Conservation (phyloP, 2,329 filamentous ascomycete genomes). For the Aspergillus bombycis region DNA sequence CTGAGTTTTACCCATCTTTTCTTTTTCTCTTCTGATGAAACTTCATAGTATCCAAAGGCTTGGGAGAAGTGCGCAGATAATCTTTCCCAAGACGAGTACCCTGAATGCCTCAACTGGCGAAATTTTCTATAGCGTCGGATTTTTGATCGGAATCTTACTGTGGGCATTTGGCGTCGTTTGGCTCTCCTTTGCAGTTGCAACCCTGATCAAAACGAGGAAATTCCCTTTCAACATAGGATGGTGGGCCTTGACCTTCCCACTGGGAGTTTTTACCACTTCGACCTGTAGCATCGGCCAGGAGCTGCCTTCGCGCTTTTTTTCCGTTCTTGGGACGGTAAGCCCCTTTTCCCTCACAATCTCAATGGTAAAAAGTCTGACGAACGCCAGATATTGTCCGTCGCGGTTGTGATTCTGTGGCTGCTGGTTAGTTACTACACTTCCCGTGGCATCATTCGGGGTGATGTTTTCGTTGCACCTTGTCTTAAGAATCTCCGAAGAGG, state of each 20-base stretch:
- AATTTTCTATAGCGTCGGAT: slow-evolving; percentile 34
- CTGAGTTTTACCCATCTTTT: not conserved
- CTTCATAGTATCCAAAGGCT: slow-evolving; percentile 47
- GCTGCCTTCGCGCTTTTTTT: slow-evolving; percentile 59
- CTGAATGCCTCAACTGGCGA: slow-evolving; percentile 28
- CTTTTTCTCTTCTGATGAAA: no score
- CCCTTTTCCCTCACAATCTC: not conserved
- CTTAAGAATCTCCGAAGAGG: not conserved
- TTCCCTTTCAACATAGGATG: slow-evolving; percentile 65
- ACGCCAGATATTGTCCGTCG: slow-evolving; percentile 16
- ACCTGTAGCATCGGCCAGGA: slow-evolving; percentile 48
- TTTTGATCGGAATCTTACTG: slow-evolving; percentile 36
- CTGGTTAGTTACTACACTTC: slow-evolving; percentile 40
- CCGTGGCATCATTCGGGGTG: not conserved
- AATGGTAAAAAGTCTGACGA: not conserved
- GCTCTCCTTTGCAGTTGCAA: slow-evolving; percentile 38
- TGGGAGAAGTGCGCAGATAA: slow-evolving; percentile 47
- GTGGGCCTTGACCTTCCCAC: slow-evolving; percentile 63
- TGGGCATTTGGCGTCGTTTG: slow-evolving; percentile 41
- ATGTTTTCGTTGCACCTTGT: slow-evolving; percentile 19
- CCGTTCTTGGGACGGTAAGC: slow-evolving; percentile 55
- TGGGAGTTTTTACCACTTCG: slow-evolving; percentile 57
- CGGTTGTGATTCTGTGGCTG: slow-evolving; percentile 58
- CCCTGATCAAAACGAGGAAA: slow-evolving; percentile 30
- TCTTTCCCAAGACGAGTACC: slow-evolving; percentile 32